These are phyloP conservation scores for Pichia scutulata DNA, from an alignment of 805 yeast genomes.

Conservation along the genomic window DNA sequence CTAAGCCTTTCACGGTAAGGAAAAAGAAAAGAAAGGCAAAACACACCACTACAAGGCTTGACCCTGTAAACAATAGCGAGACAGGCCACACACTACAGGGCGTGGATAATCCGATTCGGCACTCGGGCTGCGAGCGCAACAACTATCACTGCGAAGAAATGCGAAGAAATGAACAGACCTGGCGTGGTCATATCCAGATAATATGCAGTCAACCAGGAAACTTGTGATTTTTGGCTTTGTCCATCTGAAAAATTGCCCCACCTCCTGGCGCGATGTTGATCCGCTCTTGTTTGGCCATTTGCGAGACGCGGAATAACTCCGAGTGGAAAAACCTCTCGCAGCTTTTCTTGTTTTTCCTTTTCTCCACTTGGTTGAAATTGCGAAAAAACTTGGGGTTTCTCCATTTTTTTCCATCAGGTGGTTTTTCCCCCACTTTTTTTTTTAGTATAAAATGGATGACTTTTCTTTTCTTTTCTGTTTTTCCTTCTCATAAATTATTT, in stretches of 20 bases:
- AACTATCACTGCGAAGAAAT: too few species aligned
- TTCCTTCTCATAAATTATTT: background rate
- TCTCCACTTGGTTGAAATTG: background rate
- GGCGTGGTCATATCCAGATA: too few species aligned
- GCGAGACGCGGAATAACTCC: background rate
- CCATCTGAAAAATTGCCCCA: background rate
- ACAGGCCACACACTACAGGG: too few species aligned
- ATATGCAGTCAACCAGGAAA: too few species aligned
- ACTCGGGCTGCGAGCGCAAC: too few species aligned
- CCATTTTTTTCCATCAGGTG: background rate
- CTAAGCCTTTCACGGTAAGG: too few species aligned
- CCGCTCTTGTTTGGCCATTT: background rate
- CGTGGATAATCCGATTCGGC: too few species aligned
- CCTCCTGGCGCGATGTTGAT: background rate
- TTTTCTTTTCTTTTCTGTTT: background rate
- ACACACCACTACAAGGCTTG: too few species aligned
- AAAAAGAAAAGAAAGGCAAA: too few species aligned
- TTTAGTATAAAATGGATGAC: background rate
- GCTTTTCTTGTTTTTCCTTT: background rate
- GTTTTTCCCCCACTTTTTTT: background rate
- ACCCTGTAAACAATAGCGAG: too few species aligned
- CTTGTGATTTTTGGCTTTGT: too few species aligned
- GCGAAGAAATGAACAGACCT: too few species aligned
- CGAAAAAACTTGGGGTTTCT: background rate
- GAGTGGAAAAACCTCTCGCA: background rate